These are phyloP conservation scores for Tuber aestivum DNA, from an alignment of 495 filamentous ascomycete genomes.

Conservation along the genomic window DNA sequence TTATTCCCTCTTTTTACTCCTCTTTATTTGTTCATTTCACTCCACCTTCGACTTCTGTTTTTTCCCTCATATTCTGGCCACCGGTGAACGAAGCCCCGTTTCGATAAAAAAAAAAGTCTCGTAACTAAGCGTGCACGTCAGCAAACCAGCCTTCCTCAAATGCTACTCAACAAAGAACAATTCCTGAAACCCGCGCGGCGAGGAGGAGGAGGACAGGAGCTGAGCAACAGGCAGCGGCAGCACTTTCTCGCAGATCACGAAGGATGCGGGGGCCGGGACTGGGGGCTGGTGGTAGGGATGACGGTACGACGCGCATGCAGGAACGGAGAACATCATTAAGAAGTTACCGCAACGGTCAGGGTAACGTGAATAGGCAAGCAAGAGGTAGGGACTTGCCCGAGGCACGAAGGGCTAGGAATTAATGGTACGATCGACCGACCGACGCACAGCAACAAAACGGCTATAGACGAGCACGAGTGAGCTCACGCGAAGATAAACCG, in stretches of 20 bases:
- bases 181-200: conserved; percentile 12
- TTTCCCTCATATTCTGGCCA: background rate
- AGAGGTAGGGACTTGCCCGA: background rate
- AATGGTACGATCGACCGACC: background rate
- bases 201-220: conserved; percentile 3
- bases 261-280: background rate
- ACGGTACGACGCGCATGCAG: background rate
- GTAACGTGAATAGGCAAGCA: conserved; percentile 4
- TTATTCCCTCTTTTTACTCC: conserved; percentile 13
- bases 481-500: background rate
- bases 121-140: conserved; percentile 26
- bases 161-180: conserved; percentile 12
- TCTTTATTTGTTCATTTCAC: background rate
- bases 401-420: background rate
- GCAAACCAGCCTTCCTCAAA: conserved; percentile 18
- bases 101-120: conserved; percentile 7
- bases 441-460: background rate
- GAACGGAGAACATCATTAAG: background rate
- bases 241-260: background rate
- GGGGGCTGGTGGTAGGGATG: background rate
- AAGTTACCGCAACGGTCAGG: conserved; percentile 4
- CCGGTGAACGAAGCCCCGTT: background rate
- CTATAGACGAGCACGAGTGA: background rate
- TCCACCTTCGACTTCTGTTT: background rate
- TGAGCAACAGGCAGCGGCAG: background rate